Evolutionary conservation across 495 filamentous ascomycete species (phyloP).

Genomic region (Extremus antarcticus): DNA sequence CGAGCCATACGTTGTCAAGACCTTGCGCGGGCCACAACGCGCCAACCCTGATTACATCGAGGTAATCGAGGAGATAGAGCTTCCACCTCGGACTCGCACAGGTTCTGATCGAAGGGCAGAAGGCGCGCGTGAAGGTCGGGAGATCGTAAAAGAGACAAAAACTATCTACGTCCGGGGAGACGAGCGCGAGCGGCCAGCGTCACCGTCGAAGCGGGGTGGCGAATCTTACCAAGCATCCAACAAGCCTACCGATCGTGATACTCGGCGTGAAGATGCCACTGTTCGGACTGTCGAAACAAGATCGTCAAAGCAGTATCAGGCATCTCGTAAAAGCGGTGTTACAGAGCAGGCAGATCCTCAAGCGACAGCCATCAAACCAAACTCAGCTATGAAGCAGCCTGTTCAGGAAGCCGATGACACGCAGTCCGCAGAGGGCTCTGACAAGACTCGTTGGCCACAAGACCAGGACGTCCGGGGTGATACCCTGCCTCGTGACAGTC

Average conservation of each 20-base stretch:
- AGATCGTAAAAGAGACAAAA: too few species aligned
- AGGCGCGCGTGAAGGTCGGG: too few species aligned
- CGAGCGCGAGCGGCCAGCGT: too few species aligned
- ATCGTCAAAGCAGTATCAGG: not conserved
- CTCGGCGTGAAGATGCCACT: not conserved
- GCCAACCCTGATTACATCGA: not conserved
- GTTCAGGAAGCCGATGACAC: not conserved
- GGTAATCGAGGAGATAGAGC: not conserved
- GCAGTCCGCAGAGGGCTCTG: not conserved
- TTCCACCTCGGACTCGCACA: not conserved
- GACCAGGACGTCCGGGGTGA: not conserved
- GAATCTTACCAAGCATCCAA: too few species aligned
- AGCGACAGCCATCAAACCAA: not conserved
- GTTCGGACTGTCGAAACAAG: not conserved
- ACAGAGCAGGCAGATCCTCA: not conserved
- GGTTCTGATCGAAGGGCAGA: too few species aligned
- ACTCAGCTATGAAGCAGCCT: not conserved
- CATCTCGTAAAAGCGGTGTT: not conserved
- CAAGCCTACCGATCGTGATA: not conserved
- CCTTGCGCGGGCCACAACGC: not conserved
- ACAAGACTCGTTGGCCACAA: constrained; percentile 3
- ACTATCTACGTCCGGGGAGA: too few species aligned
- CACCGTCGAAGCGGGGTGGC: too few species aligned
- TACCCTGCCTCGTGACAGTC: not conserved
- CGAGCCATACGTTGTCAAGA: not conserved